Evolutionary conservation across 768 basidiomycete genomes (phyloP).

Genomic region (Russula earlei): DNA sequence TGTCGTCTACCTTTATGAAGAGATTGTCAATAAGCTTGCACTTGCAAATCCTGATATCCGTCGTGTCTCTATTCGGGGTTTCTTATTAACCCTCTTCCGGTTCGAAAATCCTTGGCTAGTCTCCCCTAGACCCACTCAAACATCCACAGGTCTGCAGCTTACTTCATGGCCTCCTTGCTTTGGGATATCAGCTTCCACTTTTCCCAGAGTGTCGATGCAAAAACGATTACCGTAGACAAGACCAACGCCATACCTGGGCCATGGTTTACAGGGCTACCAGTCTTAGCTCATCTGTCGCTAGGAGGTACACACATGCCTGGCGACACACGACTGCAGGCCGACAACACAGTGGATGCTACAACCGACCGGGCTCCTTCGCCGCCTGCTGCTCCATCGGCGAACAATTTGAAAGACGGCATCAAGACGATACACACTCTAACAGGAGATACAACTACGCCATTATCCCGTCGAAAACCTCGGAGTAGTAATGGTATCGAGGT

Average conservation of each 20-base stretch:
- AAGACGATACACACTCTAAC: neutral
- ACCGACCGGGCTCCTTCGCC: neutral
- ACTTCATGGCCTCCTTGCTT: neutral
- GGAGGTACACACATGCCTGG: neutral
- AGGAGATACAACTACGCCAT: no score
- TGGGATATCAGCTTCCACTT: neutral
- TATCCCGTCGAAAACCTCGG: no score
- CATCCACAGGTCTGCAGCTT: neutral
- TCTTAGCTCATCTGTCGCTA: neutral
- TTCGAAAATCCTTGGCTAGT: neutral
- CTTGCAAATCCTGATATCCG: neutral
- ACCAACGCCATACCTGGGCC: neutral
- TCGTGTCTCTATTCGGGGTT: neutral
- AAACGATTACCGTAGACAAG: neutral
- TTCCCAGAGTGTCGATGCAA: neutral
- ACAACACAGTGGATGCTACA: neutral
- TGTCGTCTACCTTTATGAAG: neutral
- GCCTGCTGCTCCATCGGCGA: no score
- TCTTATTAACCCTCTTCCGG: neutral
- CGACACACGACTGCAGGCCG: neutral
- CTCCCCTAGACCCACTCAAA: neutral
- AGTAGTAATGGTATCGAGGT: neutral
- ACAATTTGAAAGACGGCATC: neutral
- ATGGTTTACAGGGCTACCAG: neutral
- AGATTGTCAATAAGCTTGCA: neutral